Conservation (phyloP, 2,329 filamentous ascomycete genomes). For the Aspergillus terreus region DNA sequence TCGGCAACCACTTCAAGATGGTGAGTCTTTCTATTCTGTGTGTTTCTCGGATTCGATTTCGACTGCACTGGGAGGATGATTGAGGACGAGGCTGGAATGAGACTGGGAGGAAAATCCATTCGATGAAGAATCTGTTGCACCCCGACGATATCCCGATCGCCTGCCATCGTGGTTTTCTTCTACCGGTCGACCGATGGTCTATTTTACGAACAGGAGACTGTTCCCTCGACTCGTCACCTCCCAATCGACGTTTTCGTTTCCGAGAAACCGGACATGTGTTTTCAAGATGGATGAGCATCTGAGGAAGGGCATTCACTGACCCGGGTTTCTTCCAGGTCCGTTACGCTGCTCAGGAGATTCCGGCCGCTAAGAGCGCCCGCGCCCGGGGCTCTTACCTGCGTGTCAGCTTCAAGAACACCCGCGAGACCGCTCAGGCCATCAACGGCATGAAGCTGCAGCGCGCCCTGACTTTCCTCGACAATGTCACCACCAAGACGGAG, state of each 20-base stretch:
- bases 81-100: too few species aligned
- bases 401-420: slow-evolving; percentile 99
- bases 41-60: slow-evolving; percentile 4
- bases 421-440: slow-evolving; percentile 98
- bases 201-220: too few species aligned
- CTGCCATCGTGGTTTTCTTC: too few species aligned
- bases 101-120: too few species aligned
- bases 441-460: slow-evolving; percentile 98
- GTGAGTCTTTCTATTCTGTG: slow-evolving; percentile 32
- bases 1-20: slow-evolving; percentile 46
- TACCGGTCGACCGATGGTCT: too few species aligned
- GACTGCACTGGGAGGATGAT: too few species aligned
- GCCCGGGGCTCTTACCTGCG: slow-evolving; percentile 98
- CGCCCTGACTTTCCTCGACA: slow-evolving; percentile 94
- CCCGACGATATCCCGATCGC: too few species aligned
- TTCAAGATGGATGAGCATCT: slow-evolving; percentile 7
- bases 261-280: background rate
- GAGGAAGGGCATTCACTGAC: slow-evolving; percentile 24
- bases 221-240: too few species aligned
- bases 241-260: background rate
- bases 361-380: slow-evolving; percentile 89
- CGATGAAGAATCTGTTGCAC: too few species aligned
- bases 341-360: slow-evolving; percentile 89
- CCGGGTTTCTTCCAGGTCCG: slow-evolving; percentile 63
- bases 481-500: slow-evolving; percentile 96